phyloP scores from a whole-genome alignment of 2,329 filamentous ascomycete species.

The Epichloe elymi region DNA sequence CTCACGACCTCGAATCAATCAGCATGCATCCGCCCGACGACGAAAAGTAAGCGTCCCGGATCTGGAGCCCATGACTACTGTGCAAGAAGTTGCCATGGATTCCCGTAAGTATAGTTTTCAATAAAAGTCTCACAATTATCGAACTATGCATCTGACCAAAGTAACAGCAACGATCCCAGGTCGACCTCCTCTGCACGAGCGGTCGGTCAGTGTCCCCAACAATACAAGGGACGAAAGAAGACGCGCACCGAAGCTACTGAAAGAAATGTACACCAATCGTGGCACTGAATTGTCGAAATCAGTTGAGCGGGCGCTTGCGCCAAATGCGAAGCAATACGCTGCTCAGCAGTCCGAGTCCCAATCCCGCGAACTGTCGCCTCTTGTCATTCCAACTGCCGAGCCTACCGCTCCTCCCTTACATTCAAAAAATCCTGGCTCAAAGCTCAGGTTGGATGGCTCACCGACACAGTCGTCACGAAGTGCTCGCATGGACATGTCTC shows the following conservation, averaged over 20 bases:
- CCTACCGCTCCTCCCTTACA: conserved; percentile 11
- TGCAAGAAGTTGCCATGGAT: conserved; percentile 55
- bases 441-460: conserved; percentile 32
- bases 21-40: conserved; percentile 42
- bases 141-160: conserved; percentile 8
- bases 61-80: conserved; percentile 54
- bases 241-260: conserved; percentile 3
- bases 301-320: conserved; percentile 11
- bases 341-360: conserved; percentile 23
- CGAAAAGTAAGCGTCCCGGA: conserved; percentile 54
- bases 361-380: conserved; percentile 33
- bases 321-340: conserved; percentile 20
- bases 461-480: conserved; percentile 28
- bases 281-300: conserved; percentile 12
- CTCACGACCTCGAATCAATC: conserved; percentile 41
- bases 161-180: conserved; percentile 51
- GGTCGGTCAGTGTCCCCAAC: conserved; percentile 46
- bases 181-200: conserved; percentile 49
- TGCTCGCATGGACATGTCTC: conserved; percentile 33
- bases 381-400: conserved; percentile 35
- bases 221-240: conserved; percentile 5
- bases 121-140: neutral
- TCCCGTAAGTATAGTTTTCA: conserved; percentile 41
- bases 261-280: conserved; percentile 1
- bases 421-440: conserved; percentile 27